Conservation (phyloP, 2,329 filamentous ascomycete genomes). For the Monosporascus ibericus region DNA sequence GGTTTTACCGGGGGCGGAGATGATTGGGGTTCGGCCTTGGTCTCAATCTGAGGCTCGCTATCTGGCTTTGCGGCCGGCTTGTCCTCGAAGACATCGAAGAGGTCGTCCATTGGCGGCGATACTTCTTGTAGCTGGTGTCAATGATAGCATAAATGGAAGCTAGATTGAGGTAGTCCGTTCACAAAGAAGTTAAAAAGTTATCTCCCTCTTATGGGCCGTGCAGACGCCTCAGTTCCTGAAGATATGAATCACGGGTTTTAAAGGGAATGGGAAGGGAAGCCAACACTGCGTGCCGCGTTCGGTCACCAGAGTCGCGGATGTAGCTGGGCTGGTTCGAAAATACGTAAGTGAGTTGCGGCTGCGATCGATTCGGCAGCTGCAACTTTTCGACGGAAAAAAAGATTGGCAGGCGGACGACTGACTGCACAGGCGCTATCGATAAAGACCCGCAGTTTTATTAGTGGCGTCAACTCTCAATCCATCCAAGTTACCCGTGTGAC, state of each 20-base stretch:
- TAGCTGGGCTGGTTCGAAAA: neutral
- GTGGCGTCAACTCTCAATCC: neutral
- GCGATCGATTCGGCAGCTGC: neutral
- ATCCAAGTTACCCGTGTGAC: too few relatives aligned
- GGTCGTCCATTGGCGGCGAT: constrained; percentile 59
- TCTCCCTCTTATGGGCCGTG: too few relatives aligned
- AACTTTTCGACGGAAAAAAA: neutral
- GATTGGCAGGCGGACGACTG: neutral
- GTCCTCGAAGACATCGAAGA: constrained; percentile 79
- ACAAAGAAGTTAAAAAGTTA: neutral
- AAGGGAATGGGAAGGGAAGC: neutral
- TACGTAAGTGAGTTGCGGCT: neutral
- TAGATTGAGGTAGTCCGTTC: neutral
- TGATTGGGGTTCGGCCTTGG: constrained; percentile 28
- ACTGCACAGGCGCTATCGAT: neutral
- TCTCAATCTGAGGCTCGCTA: constrained; percentile 21
- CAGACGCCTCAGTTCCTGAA: too few relatives aligned
- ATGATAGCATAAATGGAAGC: neutral
- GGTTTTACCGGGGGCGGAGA: constrained; percentile 24
- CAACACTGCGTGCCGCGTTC: too few relatives aligned
- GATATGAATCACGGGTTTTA: neutral
- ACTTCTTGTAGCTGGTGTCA: neutral
- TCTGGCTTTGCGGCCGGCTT: constrained; percentile 44
- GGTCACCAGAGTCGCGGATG: too few relatives aligned
- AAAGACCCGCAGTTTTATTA: neutral